These are phyloP conservation scores for Hygrophorus russula DNA, from an alignment of 768 basidiomycete genomes.

Conservation along the genomic window DNA sequence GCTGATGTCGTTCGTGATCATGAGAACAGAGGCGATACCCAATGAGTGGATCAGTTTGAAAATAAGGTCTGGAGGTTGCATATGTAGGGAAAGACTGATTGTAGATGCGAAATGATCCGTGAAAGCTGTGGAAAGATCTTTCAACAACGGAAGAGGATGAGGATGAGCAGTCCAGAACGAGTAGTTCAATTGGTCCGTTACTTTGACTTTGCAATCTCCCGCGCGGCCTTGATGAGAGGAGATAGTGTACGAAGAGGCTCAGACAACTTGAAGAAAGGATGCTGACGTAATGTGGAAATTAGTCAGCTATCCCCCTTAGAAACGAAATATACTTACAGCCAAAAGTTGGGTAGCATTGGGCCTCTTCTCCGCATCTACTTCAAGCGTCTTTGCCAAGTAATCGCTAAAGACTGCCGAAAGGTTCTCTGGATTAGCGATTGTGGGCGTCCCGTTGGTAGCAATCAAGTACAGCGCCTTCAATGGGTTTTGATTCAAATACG, in stretches of 20 bases:
- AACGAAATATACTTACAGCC: conserved; percentile 34
- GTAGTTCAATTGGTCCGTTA: conserved; percentile 11
- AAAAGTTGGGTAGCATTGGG: conserved; percentile 78
- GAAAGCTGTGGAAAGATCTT: conserved; percentile 5
- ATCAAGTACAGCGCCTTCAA: conserved; percentile 96
- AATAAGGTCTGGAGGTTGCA: conserved; percentile 2
- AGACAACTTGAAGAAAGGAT: conserved; percentile 79
- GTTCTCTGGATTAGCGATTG: conserved; percentile 81
- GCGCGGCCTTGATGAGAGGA: conserved; percentile 86
- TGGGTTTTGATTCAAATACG: conserved; percentile 93
- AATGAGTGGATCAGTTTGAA: neutral
- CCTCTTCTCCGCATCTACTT: conserved; percentile 92
- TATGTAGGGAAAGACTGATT: neutral
- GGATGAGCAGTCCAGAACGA: neutral
- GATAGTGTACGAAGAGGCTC: conserved; percentile 81
- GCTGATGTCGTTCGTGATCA: neutral
- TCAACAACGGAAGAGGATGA: neutral
- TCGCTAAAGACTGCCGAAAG: conserved; percentile 72
- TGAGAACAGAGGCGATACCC: neutral
- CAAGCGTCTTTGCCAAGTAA: conserved; percentile 79
- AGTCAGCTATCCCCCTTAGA: neutral
- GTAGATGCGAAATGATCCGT: conserved; percentile 4
- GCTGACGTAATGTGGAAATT: conserved; percentile 27
- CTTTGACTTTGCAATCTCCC: conserved; percentile 69
- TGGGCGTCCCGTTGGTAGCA: conserved; percentile 95